Evolutionary conservation across 352 stramenopile species (phyloP).

Genomic region (Pythium chondricola): DNA sequence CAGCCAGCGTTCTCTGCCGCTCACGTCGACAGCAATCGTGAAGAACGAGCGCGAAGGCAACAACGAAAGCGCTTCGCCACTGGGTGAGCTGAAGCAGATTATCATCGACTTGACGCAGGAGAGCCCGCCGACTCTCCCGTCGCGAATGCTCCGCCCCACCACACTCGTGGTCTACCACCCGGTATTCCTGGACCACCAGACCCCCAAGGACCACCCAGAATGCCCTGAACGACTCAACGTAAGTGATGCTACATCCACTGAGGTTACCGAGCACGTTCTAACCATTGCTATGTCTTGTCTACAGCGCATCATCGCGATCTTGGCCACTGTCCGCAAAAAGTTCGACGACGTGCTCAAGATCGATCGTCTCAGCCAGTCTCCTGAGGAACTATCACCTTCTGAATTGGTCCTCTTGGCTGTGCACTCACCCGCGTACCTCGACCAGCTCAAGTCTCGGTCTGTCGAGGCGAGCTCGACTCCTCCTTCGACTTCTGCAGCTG

Average conservation of each 20-base stretch:
- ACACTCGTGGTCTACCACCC: slow-evolving; percentile 81
- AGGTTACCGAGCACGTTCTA: background rate
- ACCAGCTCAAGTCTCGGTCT: slow-evolving; percentile 62
- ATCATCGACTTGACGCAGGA: slow-evolving; percentile 77
- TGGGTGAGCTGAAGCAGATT: slow-evolving; percentile 72
- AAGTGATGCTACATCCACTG: slow-evolving; percentile 12
- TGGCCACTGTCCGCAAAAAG: slow-evolving; percentile 55
- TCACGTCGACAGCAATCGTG: background rate
- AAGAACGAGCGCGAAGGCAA: slow-evolving; percentile 15
- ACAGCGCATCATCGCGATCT: slow-evolving; percentile 65
- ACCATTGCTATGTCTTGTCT: background rate
- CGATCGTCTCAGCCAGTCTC: slow-evolving; percentile 54
- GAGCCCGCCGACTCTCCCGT: slow-evolving; percentile 19
- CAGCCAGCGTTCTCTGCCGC: background rate
- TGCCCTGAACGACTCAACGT: slow-evolving; percentile 78
- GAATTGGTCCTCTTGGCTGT: slow-evolving; percentile 76
- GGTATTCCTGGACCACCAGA: slow-evolving; percentile 81
- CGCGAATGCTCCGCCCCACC: slow-evolving; percentile 15
- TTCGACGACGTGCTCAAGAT: slow-evolving; percentile 65
- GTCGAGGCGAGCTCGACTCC: slow-evolving; percentile 36
- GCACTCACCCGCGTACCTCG: slow-evolving; percentile 77
- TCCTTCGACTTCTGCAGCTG: slow-evolving; percentile 27
- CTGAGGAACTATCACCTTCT: slow-evolving; percentile 62
- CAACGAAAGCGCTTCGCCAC: slow-evolving; percentile 22
- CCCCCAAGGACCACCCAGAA: slow-evolving; percentile 75